Evolutionary conservation across 2,329 filamentous ascomycete genomes (phyloP).

Genomic region (Periconia sp.): DNA sequence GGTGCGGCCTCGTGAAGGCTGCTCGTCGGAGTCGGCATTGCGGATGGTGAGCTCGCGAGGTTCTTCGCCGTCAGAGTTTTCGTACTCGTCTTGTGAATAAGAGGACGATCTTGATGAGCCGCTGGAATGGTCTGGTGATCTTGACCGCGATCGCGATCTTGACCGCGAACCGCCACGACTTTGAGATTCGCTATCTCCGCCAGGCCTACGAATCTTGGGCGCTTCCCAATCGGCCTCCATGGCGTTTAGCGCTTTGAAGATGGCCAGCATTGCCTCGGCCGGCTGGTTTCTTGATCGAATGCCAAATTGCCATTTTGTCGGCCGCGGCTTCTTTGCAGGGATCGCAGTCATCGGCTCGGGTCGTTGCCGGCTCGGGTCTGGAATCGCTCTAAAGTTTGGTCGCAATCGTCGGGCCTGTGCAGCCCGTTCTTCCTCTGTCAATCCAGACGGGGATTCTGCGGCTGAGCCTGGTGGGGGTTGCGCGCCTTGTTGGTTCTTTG

Average conservation of each 20-base stretch:
- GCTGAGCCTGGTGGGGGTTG: slow-evolving; percentile 33
- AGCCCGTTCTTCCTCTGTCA: slow-evolving; percentile 69
- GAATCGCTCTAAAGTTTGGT: slow-evolving; percentile 76
- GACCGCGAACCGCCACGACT: slow-evolving; percentile 38
- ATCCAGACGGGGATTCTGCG: slow-evolving; percentile 49
- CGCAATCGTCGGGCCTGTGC: slow-evolving; percentile 82
- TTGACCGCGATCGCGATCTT: slow-evolving; percentile 36
- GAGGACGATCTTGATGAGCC: slow-evolving; percentile 41
- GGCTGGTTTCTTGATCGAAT: slow-evolving; percentile 94
- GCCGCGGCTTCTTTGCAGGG: slow-evolving; percentile 73
- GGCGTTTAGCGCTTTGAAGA: slow-evolving; percentile 88
- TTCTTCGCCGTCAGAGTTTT: slow-evolving; percentile 10
- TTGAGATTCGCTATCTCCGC: slow-evolving; percentile 47
- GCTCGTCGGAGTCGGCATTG: slow-evolving; percentile 25
- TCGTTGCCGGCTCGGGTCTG: slow-evolving; percentile 61
- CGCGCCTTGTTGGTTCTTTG: too few relatives aligned
- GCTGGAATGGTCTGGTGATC: slow-evolving; percentile 39
- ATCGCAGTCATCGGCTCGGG: slow-evolving; percentile 62
- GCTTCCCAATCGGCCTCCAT: slow-evolving; percentile 88
- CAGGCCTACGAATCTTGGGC: slow-evolving; percentile 47
- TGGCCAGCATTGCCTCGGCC: slow-evolving; percentile 91
- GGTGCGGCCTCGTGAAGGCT: slow-evolving; percentile 40
- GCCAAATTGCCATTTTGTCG: slow-evolving; percentile 96
- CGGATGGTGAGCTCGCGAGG: slow-evolving; percentile 37
- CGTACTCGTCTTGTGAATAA: slow-evolving; percentile 32